Evolutionary conservation across 495 filamentous ascomycete species (phyloP).

Genomic region (Neurospora terricola): DNA sequence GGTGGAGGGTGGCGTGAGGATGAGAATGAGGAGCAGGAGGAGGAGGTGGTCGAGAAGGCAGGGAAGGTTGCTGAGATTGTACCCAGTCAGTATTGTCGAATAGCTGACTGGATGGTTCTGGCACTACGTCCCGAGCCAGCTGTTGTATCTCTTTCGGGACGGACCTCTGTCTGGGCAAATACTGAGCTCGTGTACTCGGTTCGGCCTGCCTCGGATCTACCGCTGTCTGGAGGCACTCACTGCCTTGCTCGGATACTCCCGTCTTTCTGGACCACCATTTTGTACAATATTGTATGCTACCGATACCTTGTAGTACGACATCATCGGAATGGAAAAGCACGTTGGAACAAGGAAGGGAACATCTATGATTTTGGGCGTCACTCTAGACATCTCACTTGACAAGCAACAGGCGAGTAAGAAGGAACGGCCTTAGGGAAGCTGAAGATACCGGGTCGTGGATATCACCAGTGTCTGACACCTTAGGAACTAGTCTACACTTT

Average conservation of each 20-base stretch:
- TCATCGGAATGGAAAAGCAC: neutral
- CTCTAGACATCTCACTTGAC: neutral
- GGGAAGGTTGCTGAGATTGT: neutral
- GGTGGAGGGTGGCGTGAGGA: neutral
- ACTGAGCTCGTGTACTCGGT: neutral
- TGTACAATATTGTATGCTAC: conserved; percentile 4
- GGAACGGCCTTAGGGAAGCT: neutral
- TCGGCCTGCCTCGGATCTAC: neutral
- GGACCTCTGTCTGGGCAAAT: neutral
- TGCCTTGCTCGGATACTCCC: neutral
- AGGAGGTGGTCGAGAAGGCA: neutral
- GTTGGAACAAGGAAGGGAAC: neutral
- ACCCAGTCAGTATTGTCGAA: neutral
- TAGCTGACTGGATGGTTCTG: neutral
- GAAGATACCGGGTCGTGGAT: neutral
- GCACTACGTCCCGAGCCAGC: neutral
- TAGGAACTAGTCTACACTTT: neutral
- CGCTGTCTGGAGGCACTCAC: neutral
- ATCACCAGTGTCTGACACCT: neutral
- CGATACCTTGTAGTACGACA: conserved; percentile 1
- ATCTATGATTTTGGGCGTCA: neutral
- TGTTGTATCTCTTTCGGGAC: neutral
- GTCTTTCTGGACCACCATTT: neutral
- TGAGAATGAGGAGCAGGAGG: neutral
- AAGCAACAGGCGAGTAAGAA: neutral